Percentiles rank a stretch among this genome's conserved stretches.
Conservation (phyloP, 2,329 filamentous ascomycete species). For the Huntiella decipiens region DNA sequence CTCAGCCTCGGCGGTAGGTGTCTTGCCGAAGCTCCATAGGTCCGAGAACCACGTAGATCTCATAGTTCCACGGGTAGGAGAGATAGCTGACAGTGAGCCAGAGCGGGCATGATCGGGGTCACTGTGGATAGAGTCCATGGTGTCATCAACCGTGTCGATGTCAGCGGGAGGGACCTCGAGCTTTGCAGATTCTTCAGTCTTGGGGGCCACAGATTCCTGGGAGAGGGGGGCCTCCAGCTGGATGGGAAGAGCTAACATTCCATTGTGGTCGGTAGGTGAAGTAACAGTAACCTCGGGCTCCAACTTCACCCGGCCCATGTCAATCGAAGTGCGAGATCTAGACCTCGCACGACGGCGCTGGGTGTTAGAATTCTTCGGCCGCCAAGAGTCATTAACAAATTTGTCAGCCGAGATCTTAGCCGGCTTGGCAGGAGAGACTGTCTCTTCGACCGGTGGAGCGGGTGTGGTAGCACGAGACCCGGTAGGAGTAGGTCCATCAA, state of each 20-base stretch:
- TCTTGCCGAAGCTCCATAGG: not conserved
- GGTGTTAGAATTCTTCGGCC: conserved; percentile 3
- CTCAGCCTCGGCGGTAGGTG: not conserved
- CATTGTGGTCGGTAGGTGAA: conserved; percentile 6
- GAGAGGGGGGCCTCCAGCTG: not conserved
- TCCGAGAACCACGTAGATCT: not conserved
- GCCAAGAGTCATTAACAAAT: conserved; percentile 9
- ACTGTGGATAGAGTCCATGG: not conserved
- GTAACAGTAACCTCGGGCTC: not conserved
- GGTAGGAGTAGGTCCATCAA: conserved; percentile 10
- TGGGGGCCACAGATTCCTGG: not conserved
- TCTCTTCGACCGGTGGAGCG: not conserved
- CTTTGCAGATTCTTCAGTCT: not conserved
- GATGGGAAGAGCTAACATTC: conserved; percentile 2
- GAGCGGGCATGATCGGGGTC: not conserved
- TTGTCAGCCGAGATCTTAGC: not conserved
- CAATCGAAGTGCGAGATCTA: conserved; percentile 3
- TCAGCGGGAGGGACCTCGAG: not conserved
- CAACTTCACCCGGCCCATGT: not conserved
- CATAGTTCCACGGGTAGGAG: conserved; percentile 1
- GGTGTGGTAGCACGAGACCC: conserved; percentile 9
- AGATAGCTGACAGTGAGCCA: not conserved
- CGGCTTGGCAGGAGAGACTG: not conserved
- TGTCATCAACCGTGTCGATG: not conserved
- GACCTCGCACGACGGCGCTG: conserved; percentile 4